Evolutionary conservation across 164 flowering plant species (phyloP), one percentile per base, ranked within the genome.

Genomic region (Aristolochia californica): DNA sequence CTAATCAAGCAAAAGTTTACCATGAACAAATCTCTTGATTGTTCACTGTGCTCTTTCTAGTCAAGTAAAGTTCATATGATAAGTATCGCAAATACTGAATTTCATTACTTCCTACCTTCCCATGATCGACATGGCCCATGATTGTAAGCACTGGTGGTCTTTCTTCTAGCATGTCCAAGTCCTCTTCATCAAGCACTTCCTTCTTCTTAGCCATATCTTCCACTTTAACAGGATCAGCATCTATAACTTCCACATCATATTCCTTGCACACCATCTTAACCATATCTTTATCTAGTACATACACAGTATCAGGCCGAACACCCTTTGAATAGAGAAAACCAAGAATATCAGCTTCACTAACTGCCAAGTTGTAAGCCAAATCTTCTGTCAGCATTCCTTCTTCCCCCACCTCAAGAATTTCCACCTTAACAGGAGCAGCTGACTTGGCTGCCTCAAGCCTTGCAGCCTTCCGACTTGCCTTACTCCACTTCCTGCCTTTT

Each of bases 51-150:
- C 7, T 2, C 10, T 34, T 34, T n/a, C n/a, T n/a, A 2, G 40
- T 7, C 40, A 34, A 2, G 7, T 7, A 34, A 34, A 2, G 40
- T 34, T 34, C 10, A 34, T 34, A 34, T 34, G 40, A 34, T 34
- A 34, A 28, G 40, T 28, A 16, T 22, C 16, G 17, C 18, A 23
- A 44, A 53, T 25, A 27, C n/a, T 13, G 23, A 49, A 48, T 43
- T 56, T 11, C 15, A 56, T 5, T 22, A 60, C 21, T 51, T 28
- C 40, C 38, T 27, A 86, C 98, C 82, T 91, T 91, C 57, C 96
- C 98, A 72, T 91, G 98, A 74, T 91, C 98, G 43, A 91, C 98
- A 68, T 91, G 98, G 17, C 98, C 98, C 98, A 91, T 91, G 63
- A 91, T 91, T 23, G 98, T 91, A 38, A 91, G 65, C 38, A 91